phyloP scores from a whole-genome alignment of 1,284 basidiomycete species.

The Sanguinoderma infundibulare region DNA sequence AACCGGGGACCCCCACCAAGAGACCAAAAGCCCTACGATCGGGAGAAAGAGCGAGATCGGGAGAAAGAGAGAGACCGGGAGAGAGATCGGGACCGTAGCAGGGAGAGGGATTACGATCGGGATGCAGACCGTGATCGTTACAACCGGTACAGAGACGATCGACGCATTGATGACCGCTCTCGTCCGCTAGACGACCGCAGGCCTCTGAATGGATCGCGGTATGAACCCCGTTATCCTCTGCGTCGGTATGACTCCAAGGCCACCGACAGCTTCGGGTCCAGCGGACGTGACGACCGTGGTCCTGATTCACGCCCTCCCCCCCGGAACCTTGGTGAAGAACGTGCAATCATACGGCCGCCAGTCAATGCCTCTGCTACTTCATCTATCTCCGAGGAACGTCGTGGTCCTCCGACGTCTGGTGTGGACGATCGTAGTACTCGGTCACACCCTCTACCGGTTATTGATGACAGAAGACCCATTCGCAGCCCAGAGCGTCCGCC shows the following conservation, averaged over 20 bases:
- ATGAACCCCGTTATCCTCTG: conserved; percentile 28
- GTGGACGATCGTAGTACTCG: conserved; percentile 16
- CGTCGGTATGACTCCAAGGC: conserved; percentile 32
- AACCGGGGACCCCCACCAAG: conserved; percentile 21
- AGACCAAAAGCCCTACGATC: conserved; percentile 22
- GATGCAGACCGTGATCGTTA: conserved; percentile 33
- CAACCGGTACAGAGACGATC: conserved; percentile 29
- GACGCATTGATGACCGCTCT: conserved; percentile 31
- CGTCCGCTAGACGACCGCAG: conserved; percentile 27
- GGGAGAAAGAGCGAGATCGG: no score
- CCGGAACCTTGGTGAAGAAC: conserved; percentile 32
- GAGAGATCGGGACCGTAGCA: conserved; percentile 31
- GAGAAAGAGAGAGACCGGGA: conserved; percentile 32
- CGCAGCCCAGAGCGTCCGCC: conserved; percentile 15
- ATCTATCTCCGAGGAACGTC: conserved; percentile 26
- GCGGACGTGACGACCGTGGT: conserved; percentile 23
- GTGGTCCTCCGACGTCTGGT: conserved; percentile 1
- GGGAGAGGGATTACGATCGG: conserved; percentile 30
- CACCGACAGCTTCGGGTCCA: conserved; percentile 20
- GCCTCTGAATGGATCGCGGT: conserved; percentile 25
- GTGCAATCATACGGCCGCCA: conserved; percentile 29
- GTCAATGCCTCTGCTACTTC: conserved; percentile 7
- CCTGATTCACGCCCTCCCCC: conserved; percentile 22
- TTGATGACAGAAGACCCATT: conserved; percentile 7
- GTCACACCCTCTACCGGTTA: not conserved